These are phyloP conservation scores for Hanseniaspora taiwanica DNA, from an alignment of 805 yeast species.

Conservation along the genomic window DNA sequence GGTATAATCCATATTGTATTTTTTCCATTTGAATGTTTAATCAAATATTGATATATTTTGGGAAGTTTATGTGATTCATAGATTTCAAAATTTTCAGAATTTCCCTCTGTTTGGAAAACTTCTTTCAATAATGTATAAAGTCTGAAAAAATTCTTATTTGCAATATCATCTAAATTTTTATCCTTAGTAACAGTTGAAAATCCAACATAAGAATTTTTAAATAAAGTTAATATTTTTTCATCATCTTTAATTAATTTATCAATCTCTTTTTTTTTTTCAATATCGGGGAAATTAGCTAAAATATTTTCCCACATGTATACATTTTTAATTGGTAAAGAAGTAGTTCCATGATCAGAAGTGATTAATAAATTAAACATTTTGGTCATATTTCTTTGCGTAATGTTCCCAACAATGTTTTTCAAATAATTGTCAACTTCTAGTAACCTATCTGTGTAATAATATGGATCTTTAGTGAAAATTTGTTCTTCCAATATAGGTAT, in stretches of 20 bases:
- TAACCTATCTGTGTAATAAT: constrained; percentile 27
- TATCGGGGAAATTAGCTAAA: too few relatives aligned
- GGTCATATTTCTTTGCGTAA: constrained; percentile 42
- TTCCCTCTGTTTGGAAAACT: not conserved
- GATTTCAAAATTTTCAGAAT: constrained; percentile 28
- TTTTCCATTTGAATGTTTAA: too few relatives aligned
- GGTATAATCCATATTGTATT: too few relatives aligned
- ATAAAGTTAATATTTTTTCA: not conserved
- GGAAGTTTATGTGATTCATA: constrained; percentile 45
- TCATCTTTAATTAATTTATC: not conserved
- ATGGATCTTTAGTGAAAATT: constrained; percentile 1
- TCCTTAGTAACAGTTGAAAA: not conserved
- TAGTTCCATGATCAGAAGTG: constrained; percentile 91
- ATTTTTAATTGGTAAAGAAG: constrained; percentile 51
- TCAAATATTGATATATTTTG: constrained; percentile 12
- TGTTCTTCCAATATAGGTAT: constrained; percentile 69
- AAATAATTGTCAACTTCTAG: constrained; percentile 54
- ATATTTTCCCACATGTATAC: not conserved
- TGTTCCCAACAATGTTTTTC: constrained; percentile 32
- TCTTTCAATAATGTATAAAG: not conserved
- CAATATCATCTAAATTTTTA: not conserved
- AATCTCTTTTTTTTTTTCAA: not conserved
- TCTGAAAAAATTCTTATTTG: not conserved
- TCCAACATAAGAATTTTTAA: not conserved
- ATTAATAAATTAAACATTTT: constrained; percentile 60